phyloP scores from a whole-genome alignment of 169 alveolate species.

The Plasmodium inui region DNA sequence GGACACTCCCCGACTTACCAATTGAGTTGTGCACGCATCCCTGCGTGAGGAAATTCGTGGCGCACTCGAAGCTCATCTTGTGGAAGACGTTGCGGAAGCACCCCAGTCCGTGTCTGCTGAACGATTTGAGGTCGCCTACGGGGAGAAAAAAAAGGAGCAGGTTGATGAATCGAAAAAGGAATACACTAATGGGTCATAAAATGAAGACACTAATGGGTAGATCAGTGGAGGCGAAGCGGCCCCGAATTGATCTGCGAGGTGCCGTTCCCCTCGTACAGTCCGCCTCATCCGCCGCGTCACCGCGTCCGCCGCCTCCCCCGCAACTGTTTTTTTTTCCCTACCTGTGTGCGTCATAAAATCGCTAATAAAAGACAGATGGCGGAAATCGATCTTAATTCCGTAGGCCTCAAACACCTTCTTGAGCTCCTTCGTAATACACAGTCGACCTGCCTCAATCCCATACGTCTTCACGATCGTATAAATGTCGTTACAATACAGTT shows the following conservation, averaged over 20 bases:
- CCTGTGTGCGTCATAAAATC: constrained; percentile 98
- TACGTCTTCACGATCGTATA: constrained; percentile 92
- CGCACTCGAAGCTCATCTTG: constrained; percentile 72
- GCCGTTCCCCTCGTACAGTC: neutral
- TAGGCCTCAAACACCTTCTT: constrained; percentile 95
- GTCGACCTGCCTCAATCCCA: constrained; percentile 99
- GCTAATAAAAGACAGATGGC: constrained; percentile 97
- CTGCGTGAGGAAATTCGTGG: constrained; percentile 44
- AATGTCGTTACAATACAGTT: constrained; percentile 94
- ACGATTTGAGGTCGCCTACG: constrained; percentile 49
- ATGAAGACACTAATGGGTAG: neutral
- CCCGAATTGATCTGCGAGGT: too few species aligned
- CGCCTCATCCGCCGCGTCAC: neutral
- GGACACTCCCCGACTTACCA: constrained; percentile 3
- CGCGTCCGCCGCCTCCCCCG: neutral
- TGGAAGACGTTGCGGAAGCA: constrained; percentile 50
- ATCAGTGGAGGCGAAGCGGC: neutral
- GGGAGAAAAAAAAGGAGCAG: neutral
- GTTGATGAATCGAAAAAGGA: neutral
- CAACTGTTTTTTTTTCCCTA: neutral
- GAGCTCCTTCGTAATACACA: constrained; percentile 94
- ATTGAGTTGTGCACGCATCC: constrained; percentile 67
- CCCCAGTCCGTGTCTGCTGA: constrained; percentile 45
- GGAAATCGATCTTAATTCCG: constrained; percentile 96
- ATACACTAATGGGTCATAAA: neutral